Base-by-base conservation (phyloP, 108 stramenopile genomes). In the Fistulifera pelliculosa region DNA sequence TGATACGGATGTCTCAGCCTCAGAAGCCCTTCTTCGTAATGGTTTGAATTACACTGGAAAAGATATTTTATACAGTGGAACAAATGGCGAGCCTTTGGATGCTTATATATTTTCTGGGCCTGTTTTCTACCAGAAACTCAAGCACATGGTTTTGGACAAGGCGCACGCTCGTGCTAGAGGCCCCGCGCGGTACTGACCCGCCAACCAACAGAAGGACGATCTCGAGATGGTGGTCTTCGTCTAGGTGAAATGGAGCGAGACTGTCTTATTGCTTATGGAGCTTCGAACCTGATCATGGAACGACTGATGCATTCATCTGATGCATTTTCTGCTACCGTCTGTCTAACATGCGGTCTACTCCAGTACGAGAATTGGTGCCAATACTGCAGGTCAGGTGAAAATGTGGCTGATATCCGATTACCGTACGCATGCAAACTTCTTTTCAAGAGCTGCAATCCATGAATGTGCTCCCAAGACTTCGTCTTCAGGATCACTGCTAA, bases 141-240 rank as follows among this genome's bases (percentile, higher is more conserved):
- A 99, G 76, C 99, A 99, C 76, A 99, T 99, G 99, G 99, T 99
- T 8, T 76, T 98, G 67, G 97, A 99, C 75, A 99, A 99, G 77
- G 96, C 97, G 73, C 99, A 99, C 58, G 94, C 97, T 31, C 84
- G 99, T 28, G 90, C 99, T 7, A 72, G 95, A 39, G 99, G 99
- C 23, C 99, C 99, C 77, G 96, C 10, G 96, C 99, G 47, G 93
- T 96, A 42, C 84, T 99, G 21, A 98, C 98, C 22, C 74, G 99
- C n/a, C 99, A 99, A 65, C 99, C 99, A 25, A 99, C 97, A 13
- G 99, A 99, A 79, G 99, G 99, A 17, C 71, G 99, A 27, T 93
- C 94, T 13, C 86, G 99, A 13, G 95, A 98, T 61, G 99, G 99
- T 48, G 99, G 99, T 18, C 79, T 99, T 22, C 95, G 99, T 4